Conservation (phyloP, 257 asterid species). For the Nicotiana noctiflora region DNA sequence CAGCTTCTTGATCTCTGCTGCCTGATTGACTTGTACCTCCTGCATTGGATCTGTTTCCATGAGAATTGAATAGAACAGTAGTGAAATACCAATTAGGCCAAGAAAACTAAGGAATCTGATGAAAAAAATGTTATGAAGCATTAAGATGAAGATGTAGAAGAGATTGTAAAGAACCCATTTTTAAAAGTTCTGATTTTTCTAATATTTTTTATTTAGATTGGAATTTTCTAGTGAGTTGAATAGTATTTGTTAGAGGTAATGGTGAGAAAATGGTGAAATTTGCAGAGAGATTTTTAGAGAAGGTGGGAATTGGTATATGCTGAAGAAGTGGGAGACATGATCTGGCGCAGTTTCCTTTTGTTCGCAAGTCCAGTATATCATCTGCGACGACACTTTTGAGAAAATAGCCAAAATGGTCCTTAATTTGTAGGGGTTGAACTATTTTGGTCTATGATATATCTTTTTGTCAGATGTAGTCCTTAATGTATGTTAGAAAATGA, state of each 20-base stretch:
- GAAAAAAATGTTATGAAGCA: not conserved
- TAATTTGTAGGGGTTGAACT: too few relatives aligned
- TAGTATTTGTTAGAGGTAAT: not conserved
- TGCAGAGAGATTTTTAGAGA: not conserved
- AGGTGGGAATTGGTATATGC: slow-evolving; percentile 28
- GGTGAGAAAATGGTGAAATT: not conserved
- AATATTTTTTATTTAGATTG: not conserved
- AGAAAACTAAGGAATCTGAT: not conserved
- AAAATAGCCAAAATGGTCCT: too few relatives aligned
- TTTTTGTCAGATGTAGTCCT: too few relatives aligned
- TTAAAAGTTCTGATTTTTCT: not conserved
- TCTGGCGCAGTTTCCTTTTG: too few relatives aligned
- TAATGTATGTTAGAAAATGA: too few relatives aligned
- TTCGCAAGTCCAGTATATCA: too few relatives aligned
- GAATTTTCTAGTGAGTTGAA: not conserved
- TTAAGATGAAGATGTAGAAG: not conserved
- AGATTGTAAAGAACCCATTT: not conserved
- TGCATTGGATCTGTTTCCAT: not conserved
- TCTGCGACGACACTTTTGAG: too few relatives aligned
- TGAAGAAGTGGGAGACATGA: too few relatives aligned
- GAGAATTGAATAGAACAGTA: not conserved
- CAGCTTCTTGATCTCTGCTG: slow-evolving; percentile 2
- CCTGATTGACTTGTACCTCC: not conserved
- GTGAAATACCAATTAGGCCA: not conserved
- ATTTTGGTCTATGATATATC: too few relatives aligned